Evolutionary conservation across 2,329 filamentous ascomycete genomes (phyloP).

Genomic region (Fusarium sp.): DNA sequence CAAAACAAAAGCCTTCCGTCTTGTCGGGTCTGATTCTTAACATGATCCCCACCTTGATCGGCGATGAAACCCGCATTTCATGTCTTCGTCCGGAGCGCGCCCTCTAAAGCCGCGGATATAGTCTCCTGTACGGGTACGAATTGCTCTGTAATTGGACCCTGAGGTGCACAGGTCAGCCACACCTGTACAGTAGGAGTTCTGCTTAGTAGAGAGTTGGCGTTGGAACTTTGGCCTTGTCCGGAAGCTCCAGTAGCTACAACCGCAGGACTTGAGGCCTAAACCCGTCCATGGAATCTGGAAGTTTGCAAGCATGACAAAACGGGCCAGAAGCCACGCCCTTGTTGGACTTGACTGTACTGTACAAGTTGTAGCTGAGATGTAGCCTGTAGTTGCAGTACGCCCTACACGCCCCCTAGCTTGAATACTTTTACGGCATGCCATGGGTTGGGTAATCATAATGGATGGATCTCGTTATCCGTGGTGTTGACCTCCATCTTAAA

Average conservation of each 20-base stretch:
- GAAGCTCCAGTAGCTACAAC: not conserved
- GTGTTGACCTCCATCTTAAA: conserved; percentile 23
- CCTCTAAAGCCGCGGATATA: conserved; percentile 35
- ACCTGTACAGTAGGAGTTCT: not conserved
- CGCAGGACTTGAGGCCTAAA: not conserved
- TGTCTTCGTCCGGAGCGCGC: conserved; percentile 27
- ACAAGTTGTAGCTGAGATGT: not conserved
- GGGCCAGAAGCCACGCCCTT: conserved; percentile 24
- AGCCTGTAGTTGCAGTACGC: not conserved
- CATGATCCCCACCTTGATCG: conserved; percentile 30
- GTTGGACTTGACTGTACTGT: conserved; percentile 2
- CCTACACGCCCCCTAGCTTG: conserved; percentile 21
- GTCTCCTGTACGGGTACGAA: not conserved
- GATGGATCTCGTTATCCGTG: conserved; percentile 29
- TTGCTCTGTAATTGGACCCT: conserved; percentile 21
- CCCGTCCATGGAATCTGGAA: conserved; percentile 19
- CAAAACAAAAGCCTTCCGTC: conserved; percentile 12
- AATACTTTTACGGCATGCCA: not conserved
- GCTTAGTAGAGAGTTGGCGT: conserved; percentile 5
- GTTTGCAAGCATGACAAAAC: conserved; percentile 43
- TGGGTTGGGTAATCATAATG: not conserved
- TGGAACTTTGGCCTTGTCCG: not conserved
- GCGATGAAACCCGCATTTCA: conserved; percentile 29
- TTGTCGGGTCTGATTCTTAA: conserved; percentile 19
- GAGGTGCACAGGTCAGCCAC: conserved; percentile 2